These are phyloP conservation scores for Acanthamoeba culbertsoni DNA, from an alignment of 208 protist species.

Conservation along the genomic window DNA sequence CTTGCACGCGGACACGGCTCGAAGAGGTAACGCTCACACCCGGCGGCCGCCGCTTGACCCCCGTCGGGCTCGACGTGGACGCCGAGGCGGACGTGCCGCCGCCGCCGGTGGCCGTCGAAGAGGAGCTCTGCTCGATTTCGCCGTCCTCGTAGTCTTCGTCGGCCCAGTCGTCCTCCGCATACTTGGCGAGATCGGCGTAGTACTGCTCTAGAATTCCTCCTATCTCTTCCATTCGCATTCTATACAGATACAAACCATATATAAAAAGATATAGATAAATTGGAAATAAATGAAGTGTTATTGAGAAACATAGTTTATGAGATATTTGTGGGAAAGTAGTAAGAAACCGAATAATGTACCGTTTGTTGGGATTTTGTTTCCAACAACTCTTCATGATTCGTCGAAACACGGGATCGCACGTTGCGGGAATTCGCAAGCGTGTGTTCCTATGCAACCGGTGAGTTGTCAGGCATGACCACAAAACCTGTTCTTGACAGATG, in stretches of 20 bases:
- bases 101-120: not conserved
- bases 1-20: not conserved
- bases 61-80: not conserved
- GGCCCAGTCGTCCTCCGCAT: not conserved
- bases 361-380: not conserved
- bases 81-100: not conserved
- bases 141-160: not conserved
- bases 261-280: not conserved
- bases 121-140: not conserved
- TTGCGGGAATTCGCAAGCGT: not conserved
- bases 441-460: not conserved
- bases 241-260: not conserved
- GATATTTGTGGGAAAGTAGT: not conserved
- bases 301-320: too few relatives aligned
- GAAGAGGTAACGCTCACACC: too few relatives aligned
- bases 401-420: constrained; percentile 38
- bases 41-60: not conserved
- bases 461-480: not conserved
- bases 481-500: not conserved
- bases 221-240: constrained; percentile 46
- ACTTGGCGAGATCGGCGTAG: constrained; percentile 11
- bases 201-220: not conserved
- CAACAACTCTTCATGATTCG: constrained; percentile 31
- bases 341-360: not conserved
- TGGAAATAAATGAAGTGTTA: too few relatives aligned